Base-by-base conservation (phyloP, 2,329 filamentous ascomycete genomes). In the Alternaria ventricosa region DNA sequence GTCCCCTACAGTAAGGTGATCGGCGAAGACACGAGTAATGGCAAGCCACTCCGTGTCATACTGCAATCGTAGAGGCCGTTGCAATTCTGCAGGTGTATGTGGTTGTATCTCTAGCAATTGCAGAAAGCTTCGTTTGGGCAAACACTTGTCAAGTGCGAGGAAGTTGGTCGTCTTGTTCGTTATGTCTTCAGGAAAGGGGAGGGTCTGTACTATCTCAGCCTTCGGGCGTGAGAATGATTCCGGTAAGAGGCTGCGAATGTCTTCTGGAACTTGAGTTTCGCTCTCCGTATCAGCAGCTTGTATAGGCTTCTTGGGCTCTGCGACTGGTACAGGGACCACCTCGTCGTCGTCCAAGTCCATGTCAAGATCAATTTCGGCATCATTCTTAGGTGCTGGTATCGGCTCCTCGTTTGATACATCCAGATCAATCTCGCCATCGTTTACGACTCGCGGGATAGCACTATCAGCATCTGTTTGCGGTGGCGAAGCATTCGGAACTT, bases 31-130 rank as follows among this genome's bases (percentile, higher is more conserved):
- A 45, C 95, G 91, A 12, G 90, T 94, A 67, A 99, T 97, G 45
- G 96, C 92, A 8, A 99, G 89, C 95, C 95, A 99, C 82, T 99
- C 96, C 11, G 90, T 88, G 78, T 99, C 96, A 77, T 99, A 98
- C 51, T 89, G 83, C 1, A 97, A 84, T 11, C 82, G 84, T 69
- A 88, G 87, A 1, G 89, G 88, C 2, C 83, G 80, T 15, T 73
- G 55, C 54, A 82, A 45, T 23, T 77, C 65, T 7, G 57, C 53
- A 5, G 71, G 64, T 5, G 68, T 51, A n/a, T 73, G 67, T 20
- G 74, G 68, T 11, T 71, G 67, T n/a, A 77, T 67, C 30, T 91
- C 87, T 33, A 91, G 83, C 3, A 98, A 84, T 71, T 98, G 93
- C 3, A 99, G 84, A 75, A 95, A 98, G 64, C 94, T 87, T 13